These are phyloP conservation scores for Podospora fimiseda DNA, from an alignment of 495 filamentous ascomycete genomes.

Conservation along the genomic window DNA sequence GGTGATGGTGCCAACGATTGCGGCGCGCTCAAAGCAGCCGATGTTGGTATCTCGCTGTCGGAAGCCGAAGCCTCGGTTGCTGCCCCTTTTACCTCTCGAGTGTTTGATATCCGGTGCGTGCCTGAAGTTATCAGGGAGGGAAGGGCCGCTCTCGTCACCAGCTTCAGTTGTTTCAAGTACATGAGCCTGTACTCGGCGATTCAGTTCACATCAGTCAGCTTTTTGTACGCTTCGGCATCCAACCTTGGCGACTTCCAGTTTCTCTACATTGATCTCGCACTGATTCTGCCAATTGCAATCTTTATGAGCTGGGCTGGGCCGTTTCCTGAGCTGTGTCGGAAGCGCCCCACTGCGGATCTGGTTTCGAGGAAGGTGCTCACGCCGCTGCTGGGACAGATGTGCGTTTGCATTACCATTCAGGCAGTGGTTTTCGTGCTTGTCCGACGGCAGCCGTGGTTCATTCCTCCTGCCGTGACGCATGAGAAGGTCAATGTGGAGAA, in stretches of 20 bases:
- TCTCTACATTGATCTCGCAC: constrained; percentile 84
- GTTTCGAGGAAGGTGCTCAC: constrained; percentile 90
- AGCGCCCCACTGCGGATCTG: constrained; percentile 85
- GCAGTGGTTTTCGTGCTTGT: constrained; percentile 65
- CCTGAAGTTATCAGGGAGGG: constrained; percentile 94
- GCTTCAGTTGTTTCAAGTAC: constrained; percentile 99
- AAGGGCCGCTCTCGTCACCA: constrained; percentile 88
- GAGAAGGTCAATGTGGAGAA: constrained; percentile 80
- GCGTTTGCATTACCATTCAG: constrained; percentile 75
- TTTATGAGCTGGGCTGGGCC: constrained; percentile 98
- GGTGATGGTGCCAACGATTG: constrained; percentile 99
- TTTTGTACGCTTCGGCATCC: constrained; percentile 89
- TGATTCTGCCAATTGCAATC: constrained; percentile 94
- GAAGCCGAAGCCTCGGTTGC: constrained; percentile 98
- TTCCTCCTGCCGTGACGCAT: constrained; percentile 65
- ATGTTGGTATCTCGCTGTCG: constrained; percentile 97
- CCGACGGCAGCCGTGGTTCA: constrained; percentile 74
- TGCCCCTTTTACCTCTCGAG: constrained; percentile 89
- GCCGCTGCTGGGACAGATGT: constrained; percentile 83
- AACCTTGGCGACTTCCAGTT: constrained; percentile 99
- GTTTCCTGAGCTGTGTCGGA: constrained; percentile 68
- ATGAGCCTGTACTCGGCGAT: constrained; percentile 99
- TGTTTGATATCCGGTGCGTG: constrained; percentile 96
- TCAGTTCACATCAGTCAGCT: constrained; percentile 98
- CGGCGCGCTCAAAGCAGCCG: constrained; percentile 92